Base-by-base conservation (phyloP, 2,329 filamentous ascomycete genomes). In the Dothideomycetidae sp. region DNA sequence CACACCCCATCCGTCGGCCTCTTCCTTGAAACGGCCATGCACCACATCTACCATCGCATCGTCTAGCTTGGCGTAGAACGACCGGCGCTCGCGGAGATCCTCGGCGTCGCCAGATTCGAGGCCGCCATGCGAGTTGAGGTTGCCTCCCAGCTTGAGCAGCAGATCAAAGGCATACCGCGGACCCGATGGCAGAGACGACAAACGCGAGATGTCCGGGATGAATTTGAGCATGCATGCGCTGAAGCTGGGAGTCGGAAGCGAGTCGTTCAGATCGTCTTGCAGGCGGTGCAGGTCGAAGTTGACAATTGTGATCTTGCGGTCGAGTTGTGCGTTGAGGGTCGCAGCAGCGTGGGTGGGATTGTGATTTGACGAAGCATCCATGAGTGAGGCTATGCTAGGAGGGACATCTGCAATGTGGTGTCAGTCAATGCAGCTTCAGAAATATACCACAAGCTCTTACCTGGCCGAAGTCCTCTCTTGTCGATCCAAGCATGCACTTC, bases 251-350 rank as follows among this genome's bases (percentile, higher is more conserved):
- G 63, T 63, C 13, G 64, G 65, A 36, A 70, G 66, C 36, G 62
- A 64, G 49, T 68, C 64, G 53, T 69, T 69, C 46, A 70, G 60
- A 46, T 68, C 65, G 52, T 70, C 66, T 50, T 70, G 66, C 32
- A 70, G 58, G 36, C 66, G 63, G 56, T 70, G 66, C 3, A 70
- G 63, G 49, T 70, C 66, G 50, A 69, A 69, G 56, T 70, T 70
- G 39, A 70, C 65, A 39, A 70, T 69, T 26, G 66, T 70, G 55
- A 70, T 70, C 48, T 70, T 70, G 59, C 66, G 66, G 52, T 70
- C 66, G 43, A 70, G 63, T 49, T 70, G 66, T n/a, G 64, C 65
- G 49, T 68, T 68, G 43, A 70, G 61, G 2, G 65, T 67, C 21
- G 59, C 53, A 21, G 66, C 66, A 14, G 64, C 63, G 43, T 66